Base-by-base conservation (phyloP, 345 rosid species). In the Mercurialis annua region DNA sequence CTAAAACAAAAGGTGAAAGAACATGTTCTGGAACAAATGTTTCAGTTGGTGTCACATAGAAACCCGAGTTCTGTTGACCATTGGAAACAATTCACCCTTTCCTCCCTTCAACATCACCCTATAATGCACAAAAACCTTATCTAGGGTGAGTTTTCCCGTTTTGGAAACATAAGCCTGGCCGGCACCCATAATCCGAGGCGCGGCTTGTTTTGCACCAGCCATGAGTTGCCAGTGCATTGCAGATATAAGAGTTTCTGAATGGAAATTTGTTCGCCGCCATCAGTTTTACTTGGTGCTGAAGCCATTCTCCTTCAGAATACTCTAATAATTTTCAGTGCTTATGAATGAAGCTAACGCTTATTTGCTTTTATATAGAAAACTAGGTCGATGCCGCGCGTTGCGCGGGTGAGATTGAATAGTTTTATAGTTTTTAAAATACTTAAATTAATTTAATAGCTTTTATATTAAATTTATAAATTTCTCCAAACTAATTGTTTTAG, bases 101-200 rank as follows among this genome's bases (percentile, higher is more conserved):
- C 78, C 73, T 75, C 36, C 82, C 84, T 9, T 77, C 77, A 31
- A 77, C 77, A 60, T 79, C 85, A 12, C 75, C 1, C n/a, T n/a
- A n/a, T n/a, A n/a, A n/a, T n/a, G n/a, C n/a, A n/a, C n/a, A n/a
- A n/a, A n/a, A n/a, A n/a, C n/a, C n/a, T n/a, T n/a, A n/a, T n/a
- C n/a, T n/a, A n/a, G n/a, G n/a, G n/a, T n/a, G n/a, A n/a, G n/a
- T n/a, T n/a, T n/a, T n/a, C n/a, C n/a, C n/a, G n/a, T n/a, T n/a
- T n/a, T n/a, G n/a, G n/a, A n/a, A n/a, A n/a, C n/a, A n/a, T 56
- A 70, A 59, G 47, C 72, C 79, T 16, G 87, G 83, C 66, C 59
- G 64, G 60, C 68, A 64, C 20, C 67, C 72, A 20, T 74, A 83
- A 70, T 77, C 84, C 0, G 84, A 38, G n/a, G 53, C 48, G 18